phyloP scores from a whole-genome alignment of 1,284 basidiomycete species.

The Anthracocystis walkeri region DNA sequence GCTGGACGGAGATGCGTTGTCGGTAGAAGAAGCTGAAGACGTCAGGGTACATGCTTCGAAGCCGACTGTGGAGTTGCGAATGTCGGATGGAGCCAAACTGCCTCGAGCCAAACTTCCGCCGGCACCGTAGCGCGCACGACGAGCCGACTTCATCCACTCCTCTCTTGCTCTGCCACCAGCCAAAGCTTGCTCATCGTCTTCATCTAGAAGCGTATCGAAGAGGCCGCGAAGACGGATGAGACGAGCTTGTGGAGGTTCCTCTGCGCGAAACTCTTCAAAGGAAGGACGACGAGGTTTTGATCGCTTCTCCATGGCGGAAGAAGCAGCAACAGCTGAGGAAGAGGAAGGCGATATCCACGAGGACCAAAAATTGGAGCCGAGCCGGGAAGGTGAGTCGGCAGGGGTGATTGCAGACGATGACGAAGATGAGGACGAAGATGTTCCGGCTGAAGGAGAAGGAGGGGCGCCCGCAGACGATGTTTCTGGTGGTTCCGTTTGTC shows the following conservation, averaged over 20 bases:
- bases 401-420: background rate
- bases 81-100: slow-evolving; percentile 53
- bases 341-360: slow-evolving; percentile 58
- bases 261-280: slow-evolving; percentile 64
- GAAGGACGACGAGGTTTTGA: slow-evolving; percentile 42
- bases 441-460: background rate
- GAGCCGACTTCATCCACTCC: slow-evolving; percentile 66
- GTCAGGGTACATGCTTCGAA: slow-evolving; percentile 41
- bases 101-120: slow-evolving; percentile 63
- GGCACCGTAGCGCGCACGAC: slow-evolving; percentile 64
- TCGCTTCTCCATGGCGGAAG: slow-evolving; percentile 54
- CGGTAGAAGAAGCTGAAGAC: slow-evolving; percentile 9
- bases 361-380: slow-evolving; percentile 51
- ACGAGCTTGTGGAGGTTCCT: slow-evolving; percentile 68
- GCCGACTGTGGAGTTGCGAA: slow-evolving; percentile 50
- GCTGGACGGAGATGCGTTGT: background rate
- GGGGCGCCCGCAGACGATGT: background rate
- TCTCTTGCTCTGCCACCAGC: slow-evolving; percentile 67
- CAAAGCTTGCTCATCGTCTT: slow-evolving; percentile 62
- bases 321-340: slow-evolving; percentile 54
- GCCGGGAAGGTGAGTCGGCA: slow-evolving; percentile 34
- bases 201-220: slow-evolving; percentile 66
- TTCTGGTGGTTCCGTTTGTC: slow-evolving; percentile 34
- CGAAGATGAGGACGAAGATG: too few species aligned
- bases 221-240: slow-evolving; percentile 66